Conservation (phyloP, 441 rosid genomes). For the Gossypium davidsonii region DNA sequence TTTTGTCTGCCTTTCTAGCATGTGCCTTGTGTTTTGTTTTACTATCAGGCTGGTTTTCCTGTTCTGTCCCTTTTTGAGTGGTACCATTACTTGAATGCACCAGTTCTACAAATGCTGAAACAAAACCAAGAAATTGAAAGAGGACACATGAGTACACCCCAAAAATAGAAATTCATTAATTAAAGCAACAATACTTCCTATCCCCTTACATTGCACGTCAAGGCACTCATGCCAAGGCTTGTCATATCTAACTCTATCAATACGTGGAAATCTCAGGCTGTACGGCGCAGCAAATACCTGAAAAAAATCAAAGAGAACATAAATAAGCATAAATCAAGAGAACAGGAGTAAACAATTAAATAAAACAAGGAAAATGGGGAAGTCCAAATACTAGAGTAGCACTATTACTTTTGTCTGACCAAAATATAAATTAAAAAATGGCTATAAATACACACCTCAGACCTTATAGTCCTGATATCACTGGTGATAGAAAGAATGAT, state of each 20-base stretch:
- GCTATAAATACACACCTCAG: slow-evolving; percentile 60
- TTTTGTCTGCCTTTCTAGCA: slow-evolving; percentile 50
- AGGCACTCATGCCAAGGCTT: slow-evolving; percentile 98
- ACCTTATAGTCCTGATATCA: slow-evolving; percentile 89
- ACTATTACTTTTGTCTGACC: slow-evolving; percentile 1
- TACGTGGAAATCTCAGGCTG: slow-evolving; percentile 93
- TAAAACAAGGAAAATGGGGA: slow-evolving; percentile 9
- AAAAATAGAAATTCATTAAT: background rate
- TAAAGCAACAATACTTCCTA: slow-evolving; percentile 12
- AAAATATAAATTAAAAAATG: slow-evolving; percentile 5
- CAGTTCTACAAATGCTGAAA: slow-evolving; percentile 73
- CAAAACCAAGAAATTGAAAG: slow-evolving; percentile 10
- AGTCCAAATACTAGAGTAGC: slow-evolving; percentile 3
- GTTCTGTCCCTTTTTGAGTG: slow-evolving; percentile 57
- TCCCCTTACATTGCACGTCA: slow-evolving; percentile 75
- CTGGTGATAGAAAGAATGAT: slow-evolving; percentile 82
- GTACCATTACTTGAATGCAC: slow-evolving; percentile 93
- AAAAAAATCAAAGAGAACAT: slow-evolving; percentile 9
- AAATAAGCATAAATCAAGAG: background rate
- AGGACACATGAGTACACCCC: background rate
- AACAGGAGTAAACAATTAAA: slow-evolving; percentile 7
- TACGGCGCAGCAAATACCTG: slow-evolving; percentile 97
- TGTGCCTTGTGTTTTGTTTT: slow-evolving; percentile 34
- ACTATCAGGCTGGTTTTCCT: slow-evolving; percentile 32
- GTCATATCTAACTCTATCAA: slow-evolving; percentile 92